A percentile compares a stretch with the other conserved stretches of the same genome.
Conservation (phyloP, 1,284 basidiomycete genomes). For the Rhodotorula mucilaginosa region DNA sequence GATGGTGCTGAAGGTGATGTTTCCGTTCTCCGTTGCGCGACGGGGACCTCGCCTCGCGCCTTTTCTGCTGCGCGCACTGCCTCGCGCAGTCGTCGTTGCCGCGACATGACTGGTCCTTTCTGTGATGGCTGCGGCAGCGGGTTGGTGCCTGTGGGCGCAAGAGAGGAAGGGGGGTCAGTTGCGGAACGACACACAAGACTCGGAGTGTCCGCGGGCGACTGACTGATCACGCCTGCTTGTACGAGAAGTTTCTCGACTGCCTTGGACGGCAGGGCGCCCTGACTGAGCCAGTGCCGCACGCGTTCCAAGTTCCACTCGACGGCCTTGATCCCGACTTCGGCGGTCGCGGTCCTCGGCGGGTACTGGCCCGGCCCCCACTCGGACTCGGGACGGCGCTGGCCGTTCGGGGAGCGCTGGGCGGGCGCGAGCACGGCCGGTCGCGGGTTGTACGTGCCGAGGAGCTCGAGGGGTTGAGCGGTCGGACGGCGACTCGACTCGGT, state of each 20-base stretch:
- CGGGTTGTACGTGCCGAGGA: slow-evolving; percentile 29
- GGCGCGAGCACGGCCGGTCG: slow-evolving; percentile 15
- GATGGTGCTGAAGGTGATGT: background rate
- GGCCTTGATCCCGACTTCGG: slow-evolving; percentile 37
- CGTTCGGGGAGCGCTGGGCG: slow-evolving; percentile 27
- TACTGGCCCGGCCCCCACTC: slow-evolving; percentile 30
- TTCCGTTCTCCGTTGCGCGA: slow-evolving; percentile 7
- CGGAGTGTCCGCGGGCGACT: too few species aligned
- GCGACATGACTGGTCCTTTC: slow-evolving; percentile 16
- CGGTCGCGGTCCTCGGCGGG: background rate
- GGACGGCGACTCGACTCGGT: slow-evolving; percentile 17
- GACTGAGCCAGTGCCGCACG: slow-evolving; percentile 47
- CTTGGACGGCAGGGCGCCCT: slow-evolving; percentile 50
- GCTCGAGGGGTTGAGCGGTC: slow-evolving; percentile 32
- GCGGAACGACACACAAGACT: too few species aligned
- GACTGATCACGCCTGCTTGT: slow-evolving; percentile 43
- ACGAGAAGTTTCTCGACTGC: slow-evolving; percentile 48
- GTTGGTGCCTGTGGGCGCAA: slow-evolving; percentile 6
- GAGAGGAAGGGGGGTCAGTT: background rate
- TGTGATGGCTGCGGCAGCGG: slow-evolving; percentile 1
- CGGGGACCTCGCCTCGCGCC: slow-evolving; percentile 18
- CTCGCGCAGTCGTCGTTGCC: slow-evolving; percentile 23
- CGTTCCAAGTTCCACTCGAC: slow-evolving; percentile 49
- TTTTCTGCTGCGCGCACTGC: slow-evolving; percentile 24
- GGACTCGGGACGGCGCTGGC: slow-evolving; percentile 3